Evolutionary conservation across 257 asterid species (phyloP).

Genomic region (Schizonepeta tenuifolia): DNA sequence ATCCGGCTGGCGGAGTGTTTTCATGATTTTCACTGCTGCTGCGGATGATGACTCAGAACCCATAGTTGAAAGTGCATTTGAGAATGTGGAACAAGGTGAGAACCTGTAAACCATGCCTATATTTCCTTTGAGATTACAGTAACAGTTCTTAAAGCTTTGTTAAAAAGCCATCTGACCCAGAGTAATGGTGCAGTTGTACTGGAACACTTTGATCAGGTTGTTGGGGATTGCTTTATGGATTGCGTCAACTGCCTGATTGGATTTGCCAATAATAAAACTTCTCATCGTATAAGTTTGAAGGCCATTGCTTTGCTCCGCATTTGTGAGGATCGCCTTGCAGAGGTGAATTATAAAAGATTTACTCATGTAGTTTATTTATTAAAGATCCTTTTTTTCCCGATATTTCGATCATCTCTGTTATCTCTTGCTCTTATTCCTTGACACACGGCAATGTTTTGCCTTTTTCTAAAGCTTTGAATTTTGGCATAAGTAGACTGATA

Average conservation of each 20-base stretch:
- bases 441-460: neutral
- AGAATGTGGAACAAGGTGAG: slow-evolving; percentile 97
- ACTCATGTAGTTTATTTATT: neutral
- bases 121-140: slow-evolving; percentile 26
- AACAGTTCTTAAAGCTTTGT: slow-evolving; percentile 30
- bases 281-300: slow-evolving; percentile 94
- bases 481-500: slow-evolving; percentile 15
- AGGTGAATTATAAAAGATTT: slow-evolving; percentile 55
- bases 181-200: slow-evolving; percentile 72
- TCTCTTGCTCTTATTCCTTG: slow-evolving; percentile 31
- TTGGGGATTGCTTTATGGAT: slow-evolving; percentile 99
- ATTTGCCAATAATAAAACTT: slow-evolving; percentile 90
- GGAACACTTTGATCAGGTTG: slow-evolving; percentile 99
- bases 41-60: slow-evolving; percentile 93
- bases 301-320: slow-evolving; percentile 99
- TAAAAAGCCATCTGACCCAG: slow-evolving; percentile 39
- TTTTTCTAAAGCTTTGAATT: slow-evolving; percentile 1
- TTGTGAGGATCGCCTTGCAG: slow-evolving; percentile 99
- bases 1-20: slow-evolving; percentile 99
- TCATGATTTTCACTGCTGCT: slow-evolving; percentile 99
- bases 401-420: neutral
- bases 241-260: slow-evolving; percentile 99
- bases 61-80: slow-evolving; percentile 97
- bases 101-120: slow-evolving; percentile 19
- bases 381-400: neutral